Percentiles rank a stretch among this genome's conserved stretches.
phyloP scores from a whole-genome alignment of 345 rosid genomes.

The Linum tenue region DNA sequence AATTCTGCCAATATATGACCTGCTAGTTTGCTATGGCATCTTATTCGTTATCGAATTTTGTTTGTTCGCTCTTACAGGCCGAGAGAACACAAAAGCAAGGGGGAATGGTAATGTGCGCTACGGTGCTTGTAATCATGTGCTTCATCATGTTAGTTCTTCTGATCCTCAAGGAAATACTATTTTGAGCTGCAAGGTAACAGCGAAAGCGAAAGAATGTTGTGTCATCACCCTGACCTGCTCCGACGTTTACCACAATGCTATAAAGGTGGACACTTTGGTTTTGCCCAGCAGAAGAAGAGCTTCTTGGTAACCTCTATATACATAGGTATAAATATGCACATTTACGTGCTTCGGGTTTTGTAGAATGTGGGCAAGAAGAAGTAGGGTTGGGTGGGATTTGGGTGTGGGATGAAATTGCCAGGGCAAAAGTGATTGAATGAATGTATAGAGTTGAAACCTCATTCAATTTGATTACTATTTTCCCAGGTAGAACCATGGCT shows the following conservation, averaged over 20 bases:
- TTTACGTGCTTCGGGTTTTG: background rate
- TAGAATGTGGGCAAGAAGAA: background rate
- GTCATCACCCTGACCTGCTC: too few relatives aligned
- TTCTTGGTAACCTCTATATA: background rate
- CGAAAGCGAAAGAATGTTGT: background rate
- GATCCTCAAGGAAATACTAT: slow-evolving; percentile 64
- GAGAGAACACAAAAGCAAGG: slow-evolving; percentile 88
- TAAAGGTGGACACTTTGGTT: background rate
- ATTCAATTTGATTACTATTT: too few relatives aligned
- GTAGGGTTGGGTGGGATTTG: background rate
- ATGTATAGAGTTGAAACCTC: background rate
- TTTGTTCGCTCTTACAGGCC: slow-evolving; percentile 42
- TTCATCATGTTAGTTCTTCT: slow-evolving; percentile 81
- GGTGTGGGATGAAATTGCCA: background rate
- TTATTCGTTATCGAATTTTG: background rate
- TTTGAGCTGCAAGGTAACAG: slow-evolving; percentile 27
- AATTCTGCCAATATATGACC: too few relatives aligned
- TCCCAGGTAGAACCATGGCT: too few relatives aligned
- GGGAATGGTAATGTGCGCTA: slow-evolving; percentile 92
- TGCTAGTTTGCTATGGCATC: background rate
- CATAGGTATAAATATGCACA: background rate
- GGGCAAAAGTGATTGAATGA: background rate
- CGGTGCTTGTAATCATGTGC: slow-evolving; percentile 86
- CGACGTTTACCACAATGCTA: too few relatives aligned
- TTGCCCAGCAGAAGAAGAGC: background rate